phyloP scores from a whole-genome alignment of 2,329 filamentous ascomycete genomes.

The Microdochium bolleyi region DNA sequence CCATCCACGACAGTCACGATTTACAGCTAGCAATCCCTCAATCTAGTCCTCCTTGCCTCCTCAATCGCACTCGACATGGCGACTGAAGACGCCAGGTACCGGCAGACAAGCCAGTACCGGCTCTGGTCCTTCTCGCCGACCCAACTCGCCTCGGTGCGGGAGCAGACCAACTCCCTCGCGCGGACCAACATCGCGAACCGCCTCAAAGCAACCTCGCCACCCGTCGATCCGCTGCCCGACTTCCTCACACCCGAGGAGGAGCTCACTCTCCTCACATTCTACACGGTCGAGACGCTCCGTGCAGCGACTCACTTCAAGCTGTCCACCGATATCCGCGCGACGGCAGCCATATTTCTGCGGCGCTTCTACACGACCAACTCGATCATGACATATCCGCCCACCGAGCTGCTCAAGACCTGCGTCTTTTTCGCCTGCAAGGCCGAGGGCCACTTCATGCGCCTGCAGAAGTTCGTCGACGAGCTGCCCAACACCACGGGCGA shows the following conservation, averaged over 20 bases:
- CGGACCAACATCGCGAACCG: conserved; percentile 49
- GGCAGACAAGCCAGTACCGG: conserved; percentile 80
- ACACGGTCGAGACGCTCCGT: conserved; percentile 51
- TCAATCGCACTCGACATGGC: conserved; percentile 43
- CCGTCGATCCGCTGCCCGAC: conserved; percentile 51
- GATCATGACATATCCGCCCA: conserved; percentile 91
- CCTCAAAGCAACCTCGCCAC: conserved; percentile 43
- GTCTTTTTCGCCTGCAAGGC: conserved; percentile 93
- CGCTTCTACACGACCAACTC: conserved; percentile 96
- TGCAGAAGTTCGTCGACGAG: conserved; percentile 57
- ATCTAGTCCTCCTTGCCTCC: background rate
- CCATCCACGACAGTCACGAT: no score
- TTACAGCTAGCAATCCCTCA: no score
- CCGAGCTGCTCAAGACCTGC: conserved; percentile 79
- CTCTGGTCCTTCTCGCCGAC: conserved; percentile 85
- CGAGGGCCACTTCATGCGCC: conserved; percentile 70
- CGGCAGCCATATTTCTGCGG: conserved; percentile 81
- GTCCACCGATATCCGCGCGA: conserved; percentile 51
- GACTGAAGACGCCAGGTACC: conserved; percentile 86
- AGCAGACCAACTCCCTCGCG: conserved; percentile 73
- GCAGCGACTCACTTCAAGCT: conserved; percentile 46
- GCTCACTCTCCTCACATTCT: conserved; percentile 71
- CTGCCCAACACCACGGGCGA: conserved; percentile 67
- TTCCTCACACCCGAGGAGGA: conserved; percentile 83
- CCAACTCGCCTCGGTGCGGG: conserved; percentile 63